A percentile compares a stretch with the other conserved stretches of the same genome.
phyloP scores from a whole-genome alignment of 257 asterid genomes.

The Gentiana macrophylla region DNA sequence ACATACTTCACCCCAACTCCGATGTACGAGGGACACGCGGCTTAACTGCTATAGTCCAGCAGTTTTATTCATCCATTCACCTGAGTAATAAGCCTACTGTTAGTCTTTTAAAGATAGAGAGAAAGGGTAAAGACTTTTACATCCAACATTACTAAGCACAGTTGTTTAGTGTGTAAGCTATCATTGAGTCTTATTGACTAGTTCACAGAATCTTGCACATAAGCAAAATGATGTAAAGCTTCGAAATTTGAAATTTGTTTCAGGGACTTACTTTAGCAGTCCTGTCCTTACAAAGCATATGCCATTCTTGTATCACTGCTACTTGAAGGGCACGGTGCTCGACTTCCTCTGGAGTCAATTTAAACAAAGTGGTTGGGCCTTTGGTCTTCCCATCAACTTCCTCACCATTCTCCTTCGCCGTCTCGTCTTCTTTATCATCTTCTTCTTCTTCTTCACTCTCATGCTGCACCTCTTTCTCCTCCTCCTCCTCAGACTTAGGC shows the following conservation, averaged over 20 bases:
- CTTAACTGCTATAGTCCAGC: too few relatives aligned
- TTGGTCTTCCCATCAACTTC: slow-evolving; percentile 35
- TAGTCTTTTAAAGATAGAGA: too few relatives aligned
- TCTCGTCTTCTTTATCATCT: slow-evolving; percentile 1
- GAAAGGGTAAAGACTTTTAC: too few relatives aligned
- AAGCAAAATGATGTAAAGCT: too few relatives aligned
- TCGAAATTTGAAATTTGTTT: not conserved
- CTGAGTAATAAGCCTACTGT: too few relatives aligned
- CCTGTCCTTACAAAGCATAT: slow-evolving; percentile 64
- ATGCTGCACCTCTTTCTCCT: slow-evolving; percentile 27
- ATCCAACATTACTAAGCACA: too few relatives aligned
- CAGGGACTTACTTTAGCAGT: slow-evolving; percentile 35
- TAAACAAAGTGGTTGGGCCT: slow-evolving; percentile 54
- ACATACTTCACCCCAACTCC: too few relatives aligned
- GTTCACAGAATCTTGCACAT: too few relatives aligned
- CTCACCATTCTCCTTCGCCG: slow-evolving; percentile 19
- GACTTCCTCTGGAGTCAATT: slow-evolving; percentile 66
- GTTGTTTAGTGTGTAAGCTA: too few relatives aligned
- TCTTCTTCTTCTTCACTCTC: slow-evolving; percentile 25
- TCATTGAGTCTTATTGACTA: too few relatives aligned
- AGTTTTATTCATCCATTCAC: too few relatives aligned
- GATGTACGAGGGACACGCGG: too few relatives aligned
- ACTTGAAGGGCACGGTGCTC: slow-evolving; percentile 86
- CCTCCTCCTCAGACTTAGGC: slow-evolving; percentile 45
- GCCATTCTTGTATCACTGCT: slow-evolving; percentile 84